Percentiles rank a stretch among this genome's conserved stretches.
These are phyloP conservation scores for Termitomyces sp. DNA, from an alignment of 1,284 basidiomycete genomes.

Conservation along the genomic window DNA sequence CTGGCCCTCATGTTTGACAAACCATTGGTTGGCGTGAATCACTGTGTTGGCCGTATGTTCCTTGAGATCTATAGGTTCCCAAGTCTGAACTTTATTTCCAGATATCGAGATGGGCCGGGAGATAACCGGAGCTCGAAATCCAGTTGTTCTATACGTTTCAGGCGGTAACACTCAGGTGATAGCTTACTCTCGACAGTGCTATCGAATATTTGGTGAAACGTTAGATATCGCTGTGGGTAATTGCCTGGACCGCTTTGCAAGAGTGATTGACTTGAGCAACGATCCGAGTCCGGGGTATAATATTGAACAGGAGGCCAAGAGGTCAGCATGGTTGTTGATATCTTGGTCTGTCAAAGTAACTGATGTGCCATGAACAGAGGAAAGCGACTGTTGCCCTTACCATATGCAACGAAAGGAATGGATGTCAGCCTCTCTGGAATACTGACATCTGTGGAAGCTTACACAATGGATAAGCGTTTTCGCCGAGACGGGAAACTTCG, in stretches of 20 bases:
- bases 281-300: conserved; percentile 98
- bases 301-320: conserved; percentile 94
- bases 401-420: conserved; percentile 99
- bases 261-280: conserved; percentile 94
- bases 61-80: neutral
- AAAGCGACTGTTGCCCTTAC: conserved; percentile 74
- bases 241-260: conserved; percentile 94
- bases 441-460: conserved; percentile 83
- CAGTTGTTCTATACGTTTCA: conserved; percentile 97
- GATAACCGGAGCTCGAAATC: conserved; percentile 92
- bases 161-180: conserved; percentile 99
- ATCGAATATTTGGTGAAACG: conserved; percentile 98
- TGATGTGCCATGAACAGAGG: conserved; percentile 40
- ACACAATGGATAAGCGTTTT: conserved; percentile 78
- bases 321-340: conserved; percentile 38
- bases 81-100: conserved; percentile 27
- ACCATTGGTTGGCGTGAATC: conserved; percentile 95
- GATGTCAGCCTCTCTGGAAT: conserved; percentile 95
- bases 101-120: conserved; percentile 99
- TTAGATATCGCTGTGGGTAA: conserved; percentile 99
- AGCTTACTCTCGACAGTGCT: conserved; percentile 95
- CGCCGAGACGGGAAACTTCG: conserved; percentile 35
- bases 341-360: conserved; percentile 22
- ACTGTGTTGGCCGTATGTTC: conserved; percentile 92
- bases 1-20: conserved; percentile 85